Evolutionary conservation across 768 basidiomycete species (phyloP), one percentile per base, ranked within the genome.

Genomic region (Goffeauzyma gilvescens): DNA sequence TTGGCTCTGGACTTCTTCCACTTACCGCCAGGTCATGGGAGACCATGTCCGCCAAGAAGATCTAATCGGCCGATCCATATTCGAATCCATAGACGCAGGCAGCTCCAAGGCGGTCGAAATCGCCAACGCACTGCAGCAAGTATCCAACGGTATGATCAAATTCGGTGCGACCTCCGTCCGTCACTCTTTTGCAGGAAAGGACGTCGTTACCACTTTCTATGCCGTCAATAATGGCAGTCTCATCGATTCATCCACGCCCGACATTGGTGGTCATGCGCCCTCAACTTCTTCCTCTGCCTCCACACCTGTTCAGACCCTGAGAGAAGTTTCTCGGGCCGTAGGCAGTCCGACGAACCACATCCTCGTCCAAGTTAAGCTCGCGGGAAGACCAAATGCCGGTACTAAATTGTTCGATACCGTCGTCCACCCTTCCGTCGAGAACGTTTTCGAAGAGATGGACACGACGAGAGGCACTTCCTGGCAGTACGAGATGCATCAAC

Each of bases 401-500:
- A 47, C 43, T 26, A 46, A 49, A 28, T 55, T 51, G 21, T 32
- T 32, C 26, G 21, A 15, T 9, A 30, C 36, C 36, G 42, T 60
- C 15, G 53, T 55, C 1, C 54, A 62, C 32, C 38, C 51, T 6
- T 37, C 45, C 4, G 13, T 44, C 0, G 57, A 68, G 49, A 75
- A 81, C 50, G 59, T 85, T 14, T 85, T 84, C 48, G 75, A 74
- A 30, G 81, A 82, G 58, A 69, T 87, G 12, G 75, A 79, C 32
- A 70, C 72, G 0, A 61, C 65, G 12, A 67, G 78, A 4, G 76
- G 73, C 9, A 78, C 78, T 24, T 84, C 81, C 50, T 93, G 87
- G 86, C 86, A 90, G 66, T 90, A 85, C 52, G 83, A 86, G 65
- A 68, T 89, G 36, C 79, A 84, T 64, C 81, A 86, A 61, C 68